Conservation (phyloP, 2,329 filamentous ascomycete genomes). For the Cytospora paraplurivora region DNA sequence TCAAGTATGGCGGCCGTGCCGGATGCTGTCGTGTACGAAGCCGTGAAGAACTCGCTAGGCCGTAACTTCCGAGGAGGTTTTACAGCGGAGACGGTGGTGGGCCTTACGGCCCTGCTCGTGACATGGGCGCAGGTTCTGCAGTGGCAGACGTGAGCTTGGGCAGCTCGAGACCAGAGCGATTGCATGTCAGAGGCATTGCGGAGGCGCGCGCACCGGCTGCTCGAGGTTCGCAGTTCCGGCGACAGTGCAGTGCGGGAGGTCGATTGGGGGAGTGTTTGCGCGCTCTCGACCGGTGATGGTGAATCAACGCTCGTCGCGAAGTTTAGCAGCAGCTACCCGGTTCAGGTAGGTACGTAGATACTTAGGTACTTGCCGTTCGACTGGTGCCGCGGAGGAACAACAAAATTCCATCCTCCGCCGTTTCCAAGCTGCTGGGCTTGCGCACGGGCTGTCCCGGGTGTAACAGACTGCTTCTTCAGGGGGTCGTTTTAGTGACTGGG, state of each 20-base stretch:
- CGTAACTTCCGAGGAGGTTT: slow-evolving; percentile 50
- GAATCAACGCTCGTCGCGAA: neutral
- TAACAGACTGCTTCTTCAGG: neutral
- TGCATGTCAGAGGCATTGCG: slow-evolving; percentile 59
- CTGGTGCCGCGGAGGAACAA: neutral
- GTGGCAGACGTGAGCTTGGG: slow-evolving; percentile 63
- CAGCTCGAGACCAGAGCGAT: slow-evolving; percentile 67
- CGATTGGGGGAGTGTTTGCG: neutral
- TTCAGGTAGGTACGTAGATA: neutral
- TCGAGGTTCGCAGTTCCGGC: slow-evolving; percentile 14
- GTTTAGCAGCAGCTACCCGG: neutral
- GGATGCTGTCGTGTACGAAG: slow-evolving; percentile 68
- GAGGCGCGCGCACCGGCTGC: slow-evolving; percentile 26
- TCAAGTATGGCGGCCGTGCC: slow-evolving; percentile 67
- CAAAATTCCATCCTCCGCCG: slow-evolving; percentile 4
- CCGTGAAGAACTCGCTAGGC: slow-evolving; percentile 60
- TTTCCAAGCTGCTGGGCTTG: neutral
- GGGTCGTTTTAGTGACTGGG: neutral
- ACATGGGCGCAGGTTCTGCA: slow-evolving; percentile 62
- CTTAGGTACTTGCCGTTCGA: neutral
- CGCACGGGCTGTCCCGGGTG: neutral
- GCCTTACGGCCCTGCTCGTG: slow-evolving; percentile 51
- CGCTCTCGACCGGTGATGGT: neutral
- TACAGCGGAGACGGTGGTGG: slow-evolving; percentile 45
- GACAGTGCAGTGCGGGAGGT: slow-evolving; percentile 3